Percentiles rank a stretch among this genome's conserved stretches.
These are phyloP conservation scores for Sugiyamaella xylanicola DNA, from an alignment of 1,139 yeast genomes.

Conservation along the genomic window DNA sequence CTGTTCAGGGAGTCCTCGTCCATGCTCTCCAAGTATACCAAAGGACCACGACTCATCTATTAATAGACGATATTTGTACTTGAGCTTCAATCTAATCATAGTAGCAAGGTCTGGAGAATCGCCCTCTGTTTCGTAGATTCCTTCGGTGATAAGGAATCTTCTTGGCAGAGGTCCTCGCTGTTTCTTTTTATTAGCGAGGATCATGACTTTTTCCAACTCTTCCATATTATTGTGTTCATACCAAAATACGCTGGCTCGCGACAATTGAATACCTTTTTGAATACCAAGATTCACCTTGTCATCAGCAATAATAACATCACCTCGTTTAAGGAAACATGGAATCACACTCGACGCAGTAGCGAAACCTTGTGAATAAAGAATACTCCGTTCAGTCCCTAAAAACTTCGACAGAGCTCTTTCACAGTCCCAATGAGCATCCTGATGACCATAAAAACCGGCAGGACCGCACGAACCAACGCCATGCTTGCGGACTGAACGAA, in stretches of 20 bases:
- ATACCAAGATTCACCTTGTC: constrained; percentile 72
- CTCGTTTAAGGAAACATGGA: constrained; percentile 93
- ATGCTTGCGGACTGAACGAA: constrained; percentile 59
- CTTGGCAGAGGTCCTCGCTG: constrained; percentile 72
- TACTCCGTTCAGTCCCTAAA: constrained; percentile 75
- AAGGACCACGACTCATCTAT: constrained; percentile 86
- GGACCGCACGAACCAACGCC: constrained; percentile 99
- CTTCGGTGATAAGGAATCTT: constrained; percentile 89
- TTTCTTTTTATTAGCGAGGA: constrained; percentile 57
- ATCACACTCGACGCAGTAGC: constrained; percentile 93
- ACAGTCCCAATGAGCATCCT: constrained; percentile 82
- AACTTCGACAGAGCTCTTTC: constrained; percentile 76
- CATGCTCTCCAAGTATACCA: constrained; percentile 82
- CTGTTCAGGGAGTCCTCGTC: constrained; percentile 83
- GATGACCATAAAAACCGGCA: constrained; percentile 95
- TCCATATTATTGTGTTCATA: constrained; percentile 87
- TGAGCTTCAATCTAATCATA: constrained; percentile 72
- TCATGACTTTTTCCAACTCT: constrained; percentile 71
- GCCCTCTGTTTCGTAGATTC: constrained; percentile 78
- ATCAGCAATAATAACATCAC: constrained; percentile 90
- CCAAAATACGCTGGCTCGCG: constrained; percentile 79
- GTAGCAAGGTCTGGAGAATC: constrained; percentile 73
- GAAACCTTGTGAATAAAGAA: constrained; percentile 91
- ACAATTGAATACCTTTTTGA: constrained; percentile 84
- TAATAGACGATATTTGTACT: constrained; percentile 80